These are phyloP conservation scores for Pilobolus umbonatus DNA, from an alignment of 192 early-diverging fungal species.

Conservation along the genomic window DNA sequence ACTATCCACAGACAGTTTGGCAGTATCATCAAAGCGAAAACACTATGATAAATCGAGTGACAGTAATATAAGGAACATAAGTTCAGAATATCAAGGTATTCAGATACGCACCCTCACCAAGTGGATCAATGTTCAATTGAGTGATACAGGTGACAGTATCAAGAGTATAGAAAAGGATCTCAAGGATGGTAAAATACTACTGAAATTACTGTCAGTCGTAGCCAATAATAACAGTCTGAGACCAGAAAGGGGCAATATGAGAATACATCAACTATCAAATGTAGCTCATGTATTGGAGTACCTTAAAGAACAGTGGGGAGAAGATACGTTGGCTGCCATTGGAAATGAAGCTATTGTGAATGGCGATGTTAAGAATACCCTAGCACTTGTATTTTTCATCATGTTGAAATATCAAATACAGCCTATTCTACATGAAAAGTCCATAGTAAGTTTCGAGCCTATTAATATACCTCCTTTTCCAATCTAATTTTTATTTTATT, in stretches of 20 bases:
- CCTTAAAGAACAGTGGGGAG: slow-evolving; percentile 49
- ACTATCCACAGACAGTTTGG: too few relatives aligned
- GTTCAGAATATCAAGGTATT: slow-evolving; percentile 43
- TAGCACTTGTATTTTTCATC: slow-evolving; percentile 48
- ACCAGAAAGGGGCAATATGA: slow-evolving; percentile 65
- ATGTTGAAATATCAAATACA: slow-evolving; percentile 49
- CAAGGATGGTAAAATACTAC: slow-evolving; percentile 61
- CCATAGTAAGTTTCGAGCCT: too few relatives aligned
- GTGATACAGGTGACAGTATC: slow-evolving; percentile 35
- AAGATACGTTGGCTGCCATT: slow-evolving; percentile 62
- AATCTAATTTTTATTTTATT: not conserved
- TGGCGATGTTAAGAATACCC: slow-evolving; percentile 62
- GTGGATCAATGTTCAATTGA: slow-evolving; percentile 58
- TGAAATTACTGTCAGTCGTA: slow-evolving; percentile 66
- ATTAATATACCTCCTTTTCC: not conserved
- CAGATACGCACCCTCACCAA: slow-evolving; percentile 50
- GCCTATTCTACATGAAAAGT: slow-evolving; percentile 1
- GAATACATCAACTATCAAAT: slow-evolving; percentile 78
- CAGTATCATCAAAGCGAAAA: slow-evolving; percentile 4
- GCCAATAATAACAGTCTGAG: slow-evolving; percentile 63
- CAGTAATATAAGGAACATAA: slow-evolving; percentile 38
- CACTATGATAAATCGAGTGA: slow-evolving; percentile 16
- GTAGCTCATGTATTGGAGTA: slow-evolving; percentile 66
- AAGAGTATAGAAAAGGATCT: slow-evolving; percentile 56
- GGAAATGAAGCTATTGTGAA: slow-evolving; percentile 79